phyloP scores from a whole-genome alignment of 2,329 filamentous ascomycete species.

The Ophiostoma novo-ulmi region DNA sequence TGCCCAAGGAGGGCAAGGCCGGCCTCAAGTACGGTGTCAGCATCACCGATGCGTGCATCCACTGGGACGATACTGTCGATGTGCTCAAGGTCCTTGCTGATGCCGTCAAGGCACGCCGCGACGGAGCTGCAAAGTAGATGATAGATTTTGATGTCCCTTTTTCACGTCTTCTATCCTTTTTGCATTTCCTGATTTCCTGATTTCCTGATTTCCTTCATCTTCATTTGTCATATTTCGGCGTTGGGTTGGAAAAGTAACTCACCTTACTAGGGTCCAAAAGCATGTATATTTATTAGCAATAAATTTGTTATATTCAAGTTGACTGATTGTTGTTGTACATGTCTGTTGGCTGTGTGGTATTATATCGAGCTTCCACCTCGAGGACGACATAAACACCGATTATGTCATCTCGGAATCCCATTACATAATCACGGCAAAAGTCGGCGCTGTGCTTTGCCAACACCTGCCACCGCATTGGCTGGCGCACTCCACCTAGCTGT shows the following conservation, averaged over 20 bases:
- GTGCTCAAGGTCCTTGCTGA: conserved; percentile 74
- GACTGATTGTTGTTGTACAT: no score
- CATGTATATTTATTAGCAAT: not conserved
- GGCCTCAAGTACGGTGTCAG: conserved; percentile 89
- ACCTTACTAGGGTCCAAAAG: not conserved
- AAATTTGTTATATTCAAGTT: no score
- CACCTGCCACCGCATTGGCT: conserved; percentile 17
- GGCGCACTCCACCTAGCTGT: not conserved
- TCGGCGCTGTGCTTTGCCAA: conserved; percentile 22
- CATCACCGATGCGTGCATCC: conserved; percentile 96
- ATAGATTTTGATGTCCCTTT: not conserved
- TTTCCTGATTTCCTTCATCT: not conserved
- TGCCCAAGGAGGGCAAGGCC: conserved; percentile 76
- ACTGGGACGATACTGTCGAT: conserved; percentile 81
- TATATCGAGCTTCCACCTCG: no score
- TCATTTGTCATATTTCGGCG: not conserved
- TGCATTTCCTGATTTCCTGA: not conserved
- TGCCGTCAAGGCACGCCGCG: conserved; percentile 70
- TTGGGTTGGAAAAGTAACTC: conserved; percentile 1
- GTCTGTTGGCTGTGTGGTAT: no score
- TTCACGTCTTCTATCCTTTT: not conserved
- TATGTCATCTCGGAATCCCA: not conserved
- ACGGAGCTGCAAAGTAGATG: conserved; percentile 30
- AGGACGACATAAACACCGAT: no score
- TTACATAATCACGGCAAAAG: conserved; percentile 19